A percentile compares a stretch with the other conserved stretches of the same genome.
phyloP scores from a whole-genome alignment of 305 asterid genomes.

The Fraxinus greggii region DNA sequence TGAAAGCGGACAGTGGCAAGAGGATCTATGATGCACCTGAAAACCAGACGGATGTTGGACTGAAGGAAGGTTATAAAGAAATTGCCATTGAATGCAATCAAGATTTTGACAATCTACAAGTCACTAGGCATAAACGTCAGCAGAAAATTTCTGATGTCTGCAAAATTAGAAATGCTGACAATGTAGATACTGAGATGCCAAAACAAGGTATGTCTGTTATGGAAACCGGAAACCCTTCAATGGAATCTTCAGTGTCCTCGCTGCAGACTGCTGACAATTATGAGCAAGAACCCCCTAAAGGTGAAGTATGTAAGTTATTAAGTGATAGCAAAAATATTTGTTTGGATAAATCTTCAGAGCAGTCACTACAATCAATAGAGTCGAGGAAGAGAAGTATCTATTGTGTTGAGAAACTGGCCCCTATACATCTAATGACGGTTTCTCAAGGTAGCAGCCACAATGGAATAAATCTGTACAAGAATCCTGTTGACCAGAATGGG shows the following conservation, averaged over 20 bases:
- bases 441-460: conserved; percentile 20
- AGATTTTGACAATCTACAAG: conserved; percentile 20
- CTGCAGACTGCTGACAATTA: conserved; percentile 21
- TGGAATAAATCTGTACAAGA: conserved; percentile 22
- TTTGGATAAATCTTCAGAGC: conserved; percentile 14
- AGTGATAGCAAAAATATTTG: conserved; percentile 10
- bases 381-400: conserved; percentile 27
- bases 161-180: conserved; percentile 26
- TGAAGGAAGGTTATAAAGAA: conserved; percentile 28
- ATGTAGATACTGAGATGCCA: conserved; percentile 21
- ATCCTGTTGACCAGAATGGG: conserved; percentile 24
- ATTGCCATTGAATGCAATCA: conserved; percentile 16
- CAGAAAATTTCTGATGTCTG: conserved; percentile 37
- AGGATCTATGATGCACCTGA: conserved; percentile 22
- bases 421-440: conserved; percentile 21
- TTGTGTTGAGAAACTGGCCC: conserved; percentile 21
- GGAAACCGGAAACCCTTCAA: conserved; percentile 23
- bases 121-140: conserved; percentile 36
- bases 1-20: conserved; percentile 25
- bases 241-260: conserved; percentile 24
- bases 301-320: conserved; percentile 20
- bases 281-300: conserved; percentile 20
- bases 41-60: conserved; percentile 28
- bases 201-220: conserved; percentile 26
- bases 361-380: conserved; percentile 21